A percentile compares a stretch with the other conserved stretches of the same genome.
These are phyloP conservation scores for Microbotryum scabiosae DNA, from an alignment of 1,284 basidiomycete genomes.

Conservation along the genomic window DNA sequence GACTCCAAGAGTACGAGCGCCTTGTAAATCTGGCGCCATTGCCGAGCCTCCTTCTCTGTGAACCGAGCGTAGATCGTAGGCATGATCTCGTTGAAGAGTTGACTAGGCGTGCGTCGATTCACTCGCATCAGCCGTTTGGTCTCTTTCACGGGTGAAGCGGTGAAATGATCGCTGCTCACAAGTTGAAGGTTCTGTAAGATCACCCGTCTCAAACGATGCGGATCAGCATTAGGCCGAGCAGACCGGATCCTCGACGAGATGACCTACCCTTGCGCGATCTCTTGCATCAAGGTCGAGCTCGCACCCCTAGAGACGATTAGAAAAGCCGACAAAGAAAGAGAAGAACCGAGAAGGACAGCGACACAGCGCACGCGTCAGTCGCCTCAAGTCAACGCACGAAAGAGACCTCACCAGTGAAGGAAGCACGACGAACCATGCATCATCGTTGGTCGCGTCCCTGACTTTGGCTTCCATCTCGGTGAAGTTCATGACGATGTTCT, in stretches of 20 bases:
- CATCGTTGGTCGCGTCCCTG: conserved; percentile 93
- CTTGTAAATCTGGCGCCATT: conserved; percentile 99
- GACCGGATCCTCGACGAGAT: neutral
- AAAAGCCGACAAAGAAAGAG: neutral
- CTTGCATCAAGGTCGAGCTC: conserved; percentile 95
- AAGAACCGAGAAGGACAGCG: neutral
- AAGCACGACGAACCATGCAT: conserved; percentile 66
- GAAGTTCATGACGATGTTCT: conserved; percentile 69
- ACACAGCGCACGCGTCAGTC: neutral
- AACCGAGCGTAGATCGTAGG: conserved; percentile 77
- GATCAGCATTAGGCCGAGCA: neutral
- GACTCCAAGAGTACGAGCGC: conserved; percentile 42
- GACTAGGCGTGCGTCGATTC: conserved; percentile 47
- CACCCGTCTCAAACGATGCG: neutral
- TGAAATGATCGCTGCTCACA: conserved; percentile 49
- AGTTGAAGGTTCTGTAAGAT: conserved; percentile 69
- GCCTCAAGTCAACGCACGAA: neutral
- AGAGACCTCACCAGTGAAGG: neutral
- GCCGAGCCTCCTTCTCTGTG: conserved; percentile 84
- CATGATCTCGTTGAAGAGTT: conserved; percentile 99
- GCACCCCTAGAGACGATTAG: conserved; percentile 64
- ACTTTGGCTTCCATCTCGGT: conserved; percentile 98
- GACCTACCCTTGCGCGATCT: conserved; percentile 86
- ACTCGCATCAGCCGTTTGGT: neutral
- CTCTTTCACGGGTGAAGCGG: too few relatives aligned